phyloP scores from a whole-genome alignment of 495 filamentous ascomycete species.

The Penicillium flavigenum region DNA sequence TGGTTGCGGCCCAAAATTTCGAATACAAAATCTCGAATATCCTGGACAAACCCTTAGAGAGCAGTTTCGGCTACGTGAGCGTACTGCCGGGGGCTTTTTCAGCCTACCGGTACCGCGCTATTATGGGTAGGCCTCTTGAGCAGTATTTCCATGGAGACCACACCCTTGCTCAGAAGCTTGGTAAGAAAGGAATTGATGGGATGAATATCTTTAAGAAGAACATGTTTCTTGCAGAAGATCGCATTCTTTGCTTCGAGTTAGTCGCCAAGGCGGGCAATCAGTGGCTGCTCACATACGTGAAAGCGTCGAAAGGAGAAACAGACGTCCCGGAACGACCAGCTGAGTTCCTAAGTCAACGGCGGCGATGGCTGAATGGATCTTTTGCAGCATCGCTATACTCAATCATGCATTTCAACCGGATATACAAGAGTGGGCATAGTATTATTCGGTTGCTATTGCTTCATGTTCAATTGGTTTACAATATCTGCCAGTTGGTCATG shows the following conservation, averaged over 20 bases:
- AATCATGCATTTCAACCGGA: constrained; percentile 93
- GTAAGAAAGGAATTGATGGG: constrained; percentile 97
- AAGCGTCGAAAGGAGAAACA: constrained; percentile 94
- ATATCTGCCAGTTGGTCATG: constrained; percentile 79
- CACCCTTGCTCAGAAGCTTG: constrained; percentile 85
- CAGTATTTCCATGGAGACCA: constrained; percentile 99
- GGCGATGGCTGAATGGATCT: constrained; percentile 96
- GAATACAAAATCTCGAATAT: constrained; percentile 99
- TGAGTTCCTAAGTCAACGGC: constrained; percentile 91
- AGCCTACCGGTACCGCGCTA: constrained; percentile 93
- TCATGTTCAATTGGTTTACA: constrained; percentile 91
- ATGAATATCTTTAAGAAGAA: constrained; percentile 99
- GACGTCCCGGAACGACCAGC: constrained; percentile 82
- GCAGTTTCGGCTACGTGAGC: constrained; percentile 92
- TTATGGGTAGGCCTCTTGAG: constrained; percentile 93
- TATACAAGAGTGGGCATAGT: constrained; percentile 95
- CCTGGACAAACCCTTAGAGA: constrained; percentile 94
- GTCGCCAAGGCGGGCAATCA: constrained; percentile 97
- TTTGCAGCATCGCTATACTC: constrained; percentile 94
- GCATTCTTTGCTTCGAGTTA: constrained; percentile 97
- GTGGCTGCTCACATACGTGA: constrained; percentile 97
- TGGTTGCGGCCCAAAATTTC: constrained; percentile 95
- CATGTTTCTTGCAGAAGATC: constrained; percentile 99
- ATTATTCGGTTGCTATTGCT: constrained; percentile 90
- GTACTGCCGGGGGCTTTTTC: constrained; percentile 98